Conservation (phyloP, 192 early-diverging fungal genomes). For the Backusella mclennaniae region DNA sequence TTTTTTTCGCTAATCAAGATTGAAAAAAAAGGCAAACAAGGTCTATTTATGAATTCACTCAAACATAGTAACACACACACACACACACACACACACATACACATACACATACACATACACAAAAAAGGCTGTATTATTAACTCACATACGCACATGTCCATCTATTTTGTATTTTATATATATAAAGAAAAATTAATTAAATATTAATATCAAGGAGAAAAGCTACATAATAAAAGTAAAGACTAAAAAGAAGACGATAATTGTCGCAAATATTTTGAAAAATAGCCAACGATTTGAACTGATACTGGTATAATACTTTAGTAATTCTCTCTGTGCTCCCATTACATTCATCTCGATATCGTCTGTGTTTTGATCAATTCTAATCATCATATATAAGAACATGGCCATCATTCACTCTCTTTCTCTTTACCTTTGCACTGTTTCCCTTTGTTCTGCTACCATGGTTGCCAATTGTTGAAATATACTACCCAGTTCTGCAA, state of each 20-base stretch:
- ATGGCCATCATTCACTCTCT: neutral
- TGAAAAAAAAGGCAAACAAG: too few relatives aligned
- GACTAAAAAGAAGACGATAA: constrained; percentile 69
- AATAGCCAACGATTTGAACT: constrained; percentile 95
- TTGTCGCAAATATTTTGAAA: constrained; percentile 90
- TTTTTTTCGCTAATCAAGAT: too few relatives aligned
- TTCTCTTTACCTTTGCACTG: constrained; percentile 61
- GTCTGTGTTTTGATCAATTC: constrained; percentile 36
- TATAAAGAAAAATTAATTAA: neutral
- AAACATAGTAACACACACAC: too few relatives aligned
- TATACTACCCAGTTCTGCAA: constrained; percentile 91
- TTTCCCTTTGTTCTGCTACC: constrained; percentile 84
- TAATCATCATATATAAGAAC: neutral
- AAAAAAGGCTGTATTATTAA: too few relatives aligned
- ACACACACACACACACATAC: too few relatives aligned
- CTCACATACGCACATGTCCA: too few relatives aligned
- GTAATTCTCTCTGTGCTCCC: constrained; percentile 85
- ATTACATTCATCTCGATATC: constrained; percentile 88
- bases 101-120: too few relatives aligned
- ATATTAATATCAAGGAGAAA: neutral
- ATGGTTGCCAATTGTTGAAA: constrained; percentile 86
- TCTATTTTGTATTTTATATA: neutral
- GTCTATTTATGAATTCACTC: too few relatives aligned
- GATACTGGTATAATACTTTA: constrained; percentile 90
- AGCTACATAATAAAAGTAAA: constrained; percentile 30